Evolutionary conservation across 1,284 basidiomycete genomes (phyloP).

Genomic region (Chalciporus sp.): DNA sequence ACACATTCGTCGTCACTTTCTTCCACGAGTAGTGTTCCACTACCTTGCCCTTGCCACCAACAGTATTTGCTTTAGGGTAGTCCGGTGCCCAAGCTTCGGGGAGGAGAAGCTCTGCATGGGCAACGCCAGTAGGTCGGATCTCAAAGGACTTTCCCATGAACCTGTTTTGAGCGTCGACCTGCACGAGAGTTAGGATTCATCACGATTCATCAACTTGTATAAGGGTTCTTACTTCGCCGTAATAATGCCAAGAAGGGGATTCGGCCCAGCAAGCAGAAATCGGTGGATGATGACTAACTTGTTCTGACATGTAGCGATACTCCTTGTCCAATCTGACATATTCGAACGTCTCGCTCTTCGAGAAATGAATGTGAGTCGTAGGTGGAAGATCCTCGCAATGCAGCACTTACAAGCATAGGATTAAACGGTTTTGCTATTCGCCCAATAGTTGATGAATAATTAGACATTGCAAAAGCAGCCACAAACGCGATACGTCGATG

Average conservation of each 20-base stretch:
- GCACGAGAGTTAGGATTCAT: slow-evolving; percentile 1
- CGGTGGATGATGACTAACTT: slow-evolving; percentile 96
- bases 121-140: slow-evolving; percentile 93
- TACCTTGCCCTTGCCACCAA: slow-evolving; percentile 51
- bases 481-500: slow-evolving; percentile 90
- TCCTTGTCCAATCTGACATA: slow-evolving; percentile 87
- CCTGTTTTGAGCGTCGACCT: slow-evolving; percentile 92
- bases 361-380: slow-evolving; percentile 1
- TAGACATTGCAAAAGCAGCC: slow-evolving; percentile 97
- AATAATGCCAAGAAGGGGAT: slow-evolving; percentile 89
- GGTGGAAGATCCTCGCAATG: background rate
- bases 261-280: slow-evolving; percentile 98
- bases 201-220: too few relatives aligned
- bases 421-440: slow-evolving; percentile 97
- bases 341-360: slow-evolving; percentile 87
- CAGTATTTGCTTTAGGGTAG: slow-evolving; percentile 56
- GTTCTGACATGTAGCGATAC: slow-evolving; percentile 93
- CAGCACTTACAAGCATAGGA: slow-evolving; percentile 73
- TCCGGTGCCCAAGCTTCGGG: slow-evolving; percentile 63
- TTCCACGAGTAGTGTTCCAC: slow-evolving; percentile 92
- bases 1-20: slow-evolving; percentile 93
- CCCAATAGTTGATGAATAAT: slow-evolving; percentile 95
- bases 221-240: slow-evolving; percentile 67
- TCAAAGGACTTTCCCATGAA: slow-evolving; percentile 98
- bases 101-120: slow-evolving; percentile 85